Base-by-base conservation (phyloP, 2,329 filamentous ascomycete species). In the Fusarium chuoi region DNA sequence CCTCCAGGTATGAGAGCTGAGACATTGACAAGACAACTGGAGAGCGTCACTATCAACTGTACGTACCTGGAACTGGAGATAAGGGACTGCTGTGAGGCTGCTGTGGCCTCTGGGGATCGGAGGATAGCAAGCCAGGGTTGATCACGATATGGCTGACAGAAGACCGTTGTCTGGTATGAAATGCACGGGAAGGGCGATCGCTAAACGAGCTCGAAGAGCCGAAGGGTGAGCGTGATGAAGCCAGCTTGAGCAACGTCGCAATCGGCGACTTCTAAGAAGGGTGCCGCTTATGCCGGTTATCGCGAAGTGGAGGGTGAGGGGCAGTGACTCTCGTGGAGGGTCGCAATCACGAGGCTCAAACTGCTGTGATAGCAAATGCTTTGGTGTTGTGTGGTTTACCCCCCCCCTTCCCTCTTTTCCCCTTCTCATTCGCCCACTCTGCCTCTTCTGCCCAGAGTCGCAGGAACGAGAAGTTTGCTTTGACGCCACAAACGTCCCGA, bases 31-130 rank as follows among this genome's bases (percentile, higher is more conserved):
- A 54, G 70, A 57, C 67, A 61, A 68, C 33, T 44, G 30, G 33
- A 46, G 52, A 59, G 44, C 44, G 49, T 62, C 41, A 48, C 54
- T 41, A 33, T 51, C 54, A 45, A n/a, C 49, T 49, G 30, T 46
- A 86, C 87, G 80, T 88, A 88, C 88, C 89, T 78, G 87, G 86
- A 76, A 91, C 87, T 39, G 89, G 86, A 69, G 88, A 87, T 61
- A 90, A 84, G 68, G 77, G 73, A 46, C 65, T 56, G 69, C 62
- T 74, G 41, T 69, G 68, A 73, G 74, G 73, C 54, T 78, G 78
- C 60, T 79, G 79, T 59, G 78, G 74, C 45, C 74, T 75, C 39
- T 77, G 77, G 54, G 79, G 68, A 59, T 81, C 74, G 62, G 83
- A 80, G 41, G 79, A 75, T 42, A 83, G 76, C 44, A 80, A 71